Base-by-base conservation (phyloP, 176 grass and related monocot species). In the Triticum dicoccoides region DNA sequence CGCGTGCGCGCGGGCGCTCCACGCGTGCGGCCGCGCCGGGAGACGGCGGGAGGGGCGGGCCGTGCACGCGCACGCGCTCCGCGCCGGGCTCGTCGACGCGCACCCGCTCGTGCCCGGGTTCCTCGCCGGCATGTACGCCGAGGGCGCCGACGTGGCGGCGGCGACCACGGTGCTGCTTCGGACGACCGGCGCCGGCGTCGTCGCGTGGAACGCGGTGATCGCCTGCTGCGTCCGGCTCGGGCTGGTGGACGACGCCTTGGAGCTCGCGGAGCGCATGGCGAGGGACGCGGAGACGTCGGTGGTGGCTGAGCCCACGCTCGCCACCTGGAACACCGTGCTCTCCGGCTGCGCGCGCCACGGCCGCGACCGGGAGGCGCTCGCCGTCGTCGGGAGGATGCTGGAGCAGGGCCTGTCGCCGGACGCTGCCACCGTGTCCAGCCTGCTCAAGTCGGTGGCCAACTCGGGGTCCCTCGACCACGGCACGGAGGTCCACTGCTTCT, bases 91-190 rank as follows among this genome's bases (percentile, higher is more conserved):
- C 72, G 42, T 87, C 67, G 77, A 41, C 37, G 64, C 58, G 30
- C 80, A 87, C 79, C 73, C 77, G 78, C 80, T 92, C 73, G 86
- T 97, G 3, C 89, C 90, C 20, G 89, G 91, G n/a, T 97, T 93
- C 81, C 93, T 97, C 70, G 89, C 93, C 52, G 89, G 86, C 12
- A 97, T 97, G 92, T 97, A 97, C 86, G 91, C 95, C n/a, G 93
- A 92, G 90, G 89, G 91, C 73, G 87, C 89, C 7, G 56, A 84
- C 25, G 81, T 92, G 32, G 82, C 52, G 11, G 54, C 86, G 13
- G 92, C 95, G 11, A 92, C 72, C 9, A 87, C 79, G 61, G 90
- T 92, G 77, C 91, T 92, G 77, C 93, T 97, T 59, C 78, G 90
- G 69, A 69, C 73, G 33, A 68, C 64, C 30, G 81, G 72, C 61